Percentiles rank a stretch among this genome's conserved stretches.
Conservation (phyloP, 768 basidiomycete genomes). For the Sistotremastrum niveocremeum region DNA sequence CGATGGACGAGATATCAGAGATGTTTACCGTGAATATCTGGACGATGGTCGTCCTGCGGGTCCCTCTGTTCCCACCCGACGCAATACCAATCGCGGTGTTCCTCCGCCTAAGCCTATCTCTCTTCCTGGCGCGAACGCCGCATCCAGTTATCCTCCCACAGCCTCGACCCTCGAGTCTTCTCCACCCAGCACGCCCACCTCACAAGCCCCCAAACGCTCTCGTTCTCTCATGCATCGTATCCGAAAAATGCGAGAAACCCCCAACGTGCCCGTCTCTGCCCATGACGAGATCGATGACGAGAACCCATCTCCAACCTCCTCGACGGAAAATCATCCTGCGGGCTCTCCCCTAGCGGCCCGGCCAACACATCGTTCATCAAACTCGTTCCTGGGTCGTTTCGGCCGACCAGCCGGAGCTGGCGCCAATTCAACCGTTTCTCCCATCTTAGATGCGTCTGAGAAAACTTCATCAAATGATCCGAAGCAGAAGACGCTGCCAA, state of each 20-base stretch:
- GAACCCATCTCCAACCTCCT: constrained; percentile 30
- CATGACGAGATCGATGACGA: constrained; percentile 27
- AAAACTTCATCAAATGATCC: constrained; percentile 22
- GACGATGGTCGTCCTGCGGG: constrained; percentile 23
- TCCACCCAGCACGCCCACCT: constrained; percentile 26
- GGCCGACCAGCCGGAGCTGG: constrained; percentile 27
- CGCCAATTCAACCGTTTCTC: constrained; percentile 20
- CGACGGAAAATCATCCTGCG: constrained; percentile 17
- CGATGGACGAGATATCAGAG: constrained; percentile 28
- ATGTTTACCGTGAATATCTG: constrained; percentile 30
- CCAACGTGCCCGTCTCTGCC: constrained; percentile 57
- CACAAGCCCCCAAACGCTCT: constrained; percentile 44
- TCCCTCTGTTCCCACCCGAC: constrained; percentile 3
- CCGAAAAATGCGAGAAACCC: constrained; percentile 76
- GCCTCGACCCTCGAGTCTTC: constrained; percentile 24
- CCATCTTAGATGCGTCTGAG: constrained; percentile 26
- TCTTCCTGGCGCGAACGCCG: constrained; percentile 33
- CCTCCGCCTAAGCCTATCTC: constrained; percentile 81
- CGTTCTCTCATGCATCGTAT: constrained; percentile 83
- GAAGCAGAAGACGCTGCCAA: constrained; percentile 42
- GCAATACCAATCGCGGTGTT: constrained; percentile 33
- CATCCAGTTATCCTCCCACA: constrained; percentile 17
- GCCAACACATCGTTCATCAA: constrained; percentile 59
- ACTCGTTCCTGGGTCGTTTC: constrained; percentile 69
- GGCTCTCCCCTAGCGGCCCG: constrained; percentile 19